These are phyloP conservation scores for Austropuccinia psidii DNA, from an alignment of 1,284 basidiomycete genomes.

Conservation along the genomic window DNA sequence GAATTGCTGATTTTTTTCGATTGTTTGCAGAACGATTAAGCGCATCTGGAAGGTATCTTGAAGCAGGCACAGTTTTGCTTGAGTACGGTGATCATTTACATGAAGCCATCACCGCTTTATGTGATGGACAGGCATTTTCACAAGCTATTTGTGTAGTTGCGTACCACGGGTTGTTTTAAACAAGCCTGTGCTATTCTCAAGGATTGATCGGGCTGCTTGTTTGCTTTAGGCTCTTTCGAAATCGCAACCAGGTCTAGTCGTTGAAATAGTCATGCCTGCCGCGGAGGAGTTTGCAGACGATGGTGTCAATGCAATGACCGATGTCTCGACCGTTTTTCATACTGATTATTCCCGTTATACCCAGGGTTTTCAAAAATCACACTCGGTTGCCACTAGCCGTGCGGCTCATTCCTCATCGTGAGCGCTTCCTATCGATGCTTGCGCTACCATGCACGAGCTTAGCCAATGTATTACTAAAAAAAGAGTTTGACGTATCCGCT, in stretches of 20 bases:
- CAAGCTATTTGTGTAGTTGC: constrained; percentile 76
- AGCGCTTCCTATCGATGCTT: too few species aligned
- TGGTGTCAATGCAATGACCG: constrained; percentile 64
- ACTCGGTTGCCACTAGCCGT: constrained; percentile 38
- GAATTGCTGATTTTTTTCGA: not conserved
- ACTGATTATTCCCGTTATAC: constrained; percentile 95
- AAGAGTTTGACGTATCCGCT: too few species aligned
- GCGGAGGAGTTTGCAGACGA: constrained; percentile 69
- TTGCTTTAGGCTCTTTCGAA: constrained; percentile 51
- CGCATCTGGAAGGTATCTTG: constrained; percentile 66
- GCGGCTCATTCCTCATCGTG: constrained; percentile 54
- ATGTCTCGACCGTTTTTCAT: constrained; percentile 65
- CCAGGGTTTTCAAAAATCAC: constrained; percentile 55
- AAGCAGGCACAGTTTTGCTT: constrained; percentile 74
- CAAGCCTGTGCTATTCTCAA: too few species aligned
- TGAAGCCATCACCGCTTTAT: constrained; percentile 66
- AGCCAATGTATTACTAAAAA: too few species aligned
- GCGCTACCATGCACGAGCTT: too few species aligned
- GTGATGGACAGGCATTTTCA: constrained; percentile 70
- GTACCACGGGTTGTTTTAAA: too few species aligned
- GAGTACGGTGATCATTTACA: constrained; percentile 76
- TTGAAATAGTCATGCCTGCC: constrained; percentile 67
- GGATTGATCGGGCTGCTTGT: too few species aligned
- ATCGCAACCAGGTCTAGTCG: constrained; percentile 58
- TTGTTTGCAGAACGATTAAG: constrained; percentile 61